These are phyloP conservation scores for Abrus pulchellus DNA, from an alignment of 306 rosid genomes.

Conservation along the genomic window DNA sequence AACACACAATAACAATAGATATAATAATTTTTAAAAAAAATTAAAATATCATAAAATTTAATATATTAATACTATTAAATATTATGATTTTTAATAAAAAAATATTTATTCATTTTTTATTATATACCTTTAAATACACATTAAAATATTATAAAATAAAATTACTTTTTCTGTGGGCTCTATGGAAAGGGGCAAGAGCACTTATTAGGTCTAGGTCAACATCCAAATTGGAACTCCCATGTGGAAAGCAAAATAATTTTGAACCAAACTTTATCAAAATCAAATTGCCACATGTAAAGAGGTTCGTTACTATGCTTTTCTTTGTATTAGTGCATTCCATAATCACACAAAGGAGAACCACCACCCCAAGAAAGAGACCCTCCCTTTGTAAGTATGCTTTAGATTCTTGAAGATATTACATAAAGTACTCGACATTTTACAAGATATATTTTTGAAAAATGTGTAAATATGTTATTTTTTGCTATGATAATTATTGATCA, in stretches of 20 bases:
- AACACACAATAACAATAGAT: too few species aligned
- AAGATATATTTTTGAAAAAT: neutral
- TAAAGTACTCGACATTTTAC: constrained; percentile 28
- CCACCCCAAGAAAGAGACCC: constrained; percentile 34
- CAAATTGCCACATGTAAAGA: constrained; percentile 37
- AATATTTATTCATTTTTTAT: too few species aligned
- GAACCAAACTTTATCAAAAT: constrained; percentile 31
- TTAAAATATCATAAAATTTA: too few species aligned
- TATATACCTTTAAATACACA: too few species aligned
- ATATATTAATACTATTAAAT: too few species aligned
- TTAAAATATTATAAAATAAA: neutral
- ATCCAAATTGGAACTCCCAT: constrained; percentile 48
- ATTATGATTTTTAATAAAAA: too few species aligned
- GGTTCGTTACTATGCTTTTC: constrained; percentile 37
- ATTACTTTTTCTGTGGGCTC: constrained; percentile 25
- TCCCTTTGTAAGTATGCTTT: constrained; percentile 6
- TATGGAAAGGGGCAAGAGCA: constrained; percentile 15
- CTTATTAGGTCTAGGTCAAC: constrained; percentile 61
- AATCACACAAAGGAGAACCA: constrained; percentile 43
- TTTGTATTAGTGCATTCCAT: constrained; percentile 41
- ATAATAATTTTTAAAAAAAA: too few species aligned
- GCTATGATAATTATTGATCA: constrained; percentile 1
- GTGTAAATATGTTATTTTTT: too few species aligned
- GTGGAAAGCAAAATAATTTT: constrained; percentile 55
- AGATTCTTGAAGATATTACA: constrained; percentile 36